Base-by-base conservation (phyloP, 2,329 filamentous ascomycete species). In the Penicillium sp. region DNA sequence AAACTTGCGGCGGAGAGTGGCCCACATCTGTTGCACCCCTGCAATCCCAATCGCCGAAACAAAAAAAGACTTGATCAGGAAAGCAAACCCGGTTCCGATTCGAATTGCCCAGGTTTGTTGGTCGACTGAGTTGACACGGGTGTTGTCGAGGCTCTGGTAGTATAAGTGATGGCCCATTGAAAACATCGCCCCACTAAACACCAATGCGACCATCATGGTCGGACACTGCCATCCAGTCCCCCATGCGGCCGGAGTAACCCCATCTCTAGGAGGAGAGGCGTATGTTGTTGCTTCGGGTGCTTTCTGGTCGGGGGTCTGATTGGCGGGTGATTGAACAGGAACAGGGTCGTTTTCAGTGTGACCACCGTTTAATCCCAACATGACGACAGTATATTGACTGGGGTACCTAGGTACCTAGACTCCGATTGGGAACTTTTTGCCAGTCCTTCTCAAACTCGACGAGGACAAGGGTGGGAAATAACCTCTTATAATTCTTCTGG, bases 61-160 rank as follows among this genome's bases (percentile, higher is more conserved):
- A 3, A 57, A 17, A 7, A 35, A 45, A 3, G 55, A 28, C 17
- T 54, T 54, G 51, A 55, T 33, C 14, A 55, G 22, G 42, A 57
- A 57, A 10, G 55, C 55, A 48, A 57, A 50, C 28, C 51, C 55
- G 35, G 55, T 57, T 17, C 55, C 55, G 14, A 55, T 55, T 28
- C 50, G 55, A 30, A 57, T 45, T 38, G 55, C 46, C 55, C 55
- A 57, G 1, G 55, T 53, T 41, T 55, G 55, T 42, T 57, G 43
- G 16, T 50, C 41, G 31, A 17, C 31, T 6, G 55, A 57, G 26
- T 22, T 26, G 35, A 57, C 55, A 10, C 31, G 42, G 9, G 42
- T 33, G 12, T 31, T 33, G 42, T 45, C 42, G 28, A 30, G 26
- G 11, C 42, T 45, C 10, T 14, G 5, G 42, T 45, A 45, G 42